Percentiles rank a stretch among this genome's conserved stretches.
phyloP scores from a whole-genome alignment of 2,329 filamentous ascomycete genomes.

The Rhynchosporium agropyri region DNA sequence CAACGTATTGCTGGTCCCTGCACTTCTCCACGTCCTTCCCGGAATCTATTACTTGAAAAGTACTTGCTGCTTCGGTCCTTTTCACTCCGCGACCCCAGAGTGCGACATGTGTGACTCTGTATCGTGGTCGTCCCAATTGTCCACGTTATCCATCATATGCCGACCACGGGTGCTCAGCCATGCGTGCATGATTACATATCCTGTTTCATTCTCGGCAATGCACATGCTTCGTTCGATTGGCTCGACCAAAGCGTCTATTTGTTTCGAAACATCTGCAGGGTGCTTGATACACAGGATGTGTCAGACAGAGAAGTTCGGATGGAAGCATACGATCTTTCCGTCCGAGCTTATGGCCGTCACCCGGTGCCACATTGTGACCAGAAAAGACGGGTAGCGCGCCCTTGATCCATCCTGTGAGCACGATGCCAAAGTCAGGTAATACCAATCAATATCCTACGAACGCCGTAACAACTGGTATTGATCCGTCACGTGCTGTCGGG shows the following conservation, averaged over 20 bases:
- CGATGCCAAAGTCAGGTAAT: too few relatives aligned
- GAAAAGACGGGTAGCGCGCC: background rate
- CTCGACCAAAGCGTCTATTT: conserved; percentile 4
- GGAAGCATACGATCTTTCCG: conserved; percentile 10
- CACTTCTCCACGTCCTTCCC: conserved; percentile 8
- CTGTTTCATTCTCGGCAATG: conserved; percentile 18
- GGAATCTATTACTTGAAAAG: conserved; percentile 11
- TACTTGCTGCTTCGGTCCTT: conserved; percentile 19
- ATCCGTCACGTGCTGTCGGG: too few relatives aligned
- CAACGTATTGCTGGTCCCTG: conserved; percentile 20
- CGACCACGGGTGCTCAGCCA: conserved; percentile 14
- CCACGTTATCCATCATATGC: conserved; percentile 14
- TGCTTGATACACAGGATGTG: conserved; percentile 18
- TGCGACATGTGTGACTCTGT: conserved; percentile 12
- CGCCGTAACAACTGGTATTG: too few relatives aligned
- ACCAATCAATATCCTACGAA: too few relatives aligned
- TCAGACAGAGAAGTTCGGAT: conserved; percentile 26
- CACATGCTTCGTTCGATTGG: conserved; percentile 22
- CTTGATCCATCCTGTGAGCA: too few relatives aligned
- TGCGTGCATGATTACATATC: conserved; percentile 15
- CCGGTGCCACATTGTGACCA: background rate
- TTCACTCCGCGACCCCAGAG: conserved; percentile 15
- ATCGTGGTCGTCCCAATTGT: conserved; percentile 21
- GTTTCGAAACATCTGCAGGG: conserved; percentile 25
- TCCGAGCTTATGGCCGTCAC: conserved; percentile 5